Percentiles rank a stretch among this genome's conserved stretches.
These are phyloP conservation scores for Aspergillus kassunensis DNA, from an alignment of 495 filamentous ascomycete species.

Conservation along the genomic window DNA sequence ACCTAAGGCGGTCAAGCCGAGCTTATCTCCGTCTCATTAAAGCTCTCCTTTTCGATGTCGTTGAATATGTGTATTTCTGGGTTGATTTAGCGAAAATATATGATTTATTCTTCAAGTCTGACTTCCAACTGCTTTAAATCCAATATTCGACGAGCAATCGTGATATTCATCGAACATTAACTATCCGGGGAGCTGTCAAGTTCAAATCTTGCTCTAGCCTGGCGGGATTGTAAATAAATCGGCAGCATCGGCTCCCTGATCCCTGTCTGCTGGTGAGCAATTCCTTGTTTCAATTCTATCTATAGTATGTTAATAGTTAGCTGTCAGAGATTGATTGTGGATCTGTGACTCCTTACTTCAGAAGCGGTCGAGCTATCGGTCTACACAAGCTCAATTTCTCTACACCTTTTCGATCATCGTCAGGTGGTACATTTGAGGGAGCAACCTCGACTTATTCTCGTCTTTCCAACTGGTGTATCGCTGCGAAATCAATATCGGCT, in stretches of 20 bases:
- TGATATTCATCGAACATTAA: not conserved
- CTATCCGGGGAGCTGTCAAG: not conserved
- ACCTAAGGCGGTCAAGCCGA: constrained; percentile 11
- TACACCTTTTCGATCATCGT: not conserved
- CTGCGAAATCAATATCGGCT: too few species aligned
- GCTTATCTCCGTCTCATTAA: not conserved
- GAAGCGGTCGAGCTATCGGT: too few species aligned
- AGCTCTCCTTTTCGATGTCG: not conserved
- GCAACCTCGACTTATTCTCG: not conserved
- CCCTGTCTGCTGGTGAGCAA: not conserved
- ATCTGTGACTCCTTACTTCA: not conserved
- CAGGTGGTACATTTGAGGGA: too few species aligned
- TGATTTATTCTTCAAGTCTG: too few species aligned
- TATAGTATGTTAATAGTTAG: not conserved
- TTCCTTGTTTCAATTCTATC: not conserved
- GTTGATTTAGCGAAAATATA: not conserved
- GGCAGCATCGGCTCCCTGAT: not conserved
- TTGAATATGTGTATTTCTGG: too few species aligned
- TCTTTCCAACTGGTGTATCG: too few species aligned
- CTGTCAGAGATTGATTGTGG: not conserved
- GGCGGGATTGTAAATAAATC: not conserved
- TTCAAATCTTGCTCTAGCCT: too few species aligned
- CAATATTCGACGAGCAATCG: not conserved
- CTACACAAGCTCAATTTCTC: not conserved
- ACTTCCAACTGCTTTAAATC: too few species aligned